These are phyloP conservation scores for Coprinellus micaceus DNA, from an alignment of 768 basidiomycete genomes.

Conservation along the genomic window DNA sequence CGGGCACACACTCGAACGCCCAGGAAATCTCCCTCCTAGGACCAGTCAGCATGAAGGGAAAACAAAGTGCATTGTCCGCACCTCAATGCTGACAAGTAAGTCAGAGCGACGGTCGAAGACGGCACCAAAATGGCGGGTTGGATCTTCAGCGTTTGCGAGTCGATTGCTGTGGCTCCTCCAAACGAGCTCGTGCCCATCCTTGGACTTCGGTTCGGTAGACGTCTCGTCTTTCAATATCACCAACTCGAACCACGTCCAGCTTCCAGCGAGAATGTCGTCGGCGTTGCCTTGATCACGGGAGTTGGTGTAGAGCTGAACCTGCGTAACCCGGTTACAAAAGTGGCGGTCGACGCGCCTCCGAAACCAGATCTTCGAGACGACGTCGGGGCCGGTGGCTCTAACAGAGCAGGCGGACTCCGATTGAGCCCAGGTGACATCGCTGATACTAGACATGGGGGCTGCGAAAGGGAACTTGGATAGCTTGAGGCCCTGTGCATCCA, in stretches of 20 bases:
- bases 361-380: conserved; percentile 1
- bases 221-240: conserved; percentile 1
- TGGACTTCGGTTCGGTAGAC: conserved; percentile 3
- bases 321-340: conserved; percentile 5
- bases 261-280: neutral
- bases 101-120: conserved; percentile 19
- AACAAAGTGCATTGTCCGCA: neutral
- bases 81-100: conserved; percentile 15
- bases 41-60: neutral
- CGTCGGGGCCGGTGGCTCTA: conserved; percentile 11
- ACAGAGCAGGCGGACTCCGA: neutral
- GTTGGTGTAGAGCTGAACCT: neutral
- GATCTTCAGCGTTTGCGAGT: conserved; percentile 2
- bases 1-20: conserved; percentile 9
- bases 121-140: conserved; percentile 15
- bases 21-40: conserved; percentile 1
- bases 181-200: conserved; percentile 14
- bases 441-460: neutral
- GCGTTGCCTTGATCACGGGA: conserved; percentile 4
- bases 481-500: no score
- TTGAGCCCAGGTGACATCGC: neutral
- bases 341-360: conserved; percentile 5
- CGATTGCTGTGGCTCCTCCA: conserved; percentile 20
- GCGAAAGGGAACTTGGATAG: no score
- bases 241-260: conserved; percentile 9